phyloP scores from a whole-genome alignment of 192 early-diverging fungal genomes.

The Gigaspora rosea region DNA sequence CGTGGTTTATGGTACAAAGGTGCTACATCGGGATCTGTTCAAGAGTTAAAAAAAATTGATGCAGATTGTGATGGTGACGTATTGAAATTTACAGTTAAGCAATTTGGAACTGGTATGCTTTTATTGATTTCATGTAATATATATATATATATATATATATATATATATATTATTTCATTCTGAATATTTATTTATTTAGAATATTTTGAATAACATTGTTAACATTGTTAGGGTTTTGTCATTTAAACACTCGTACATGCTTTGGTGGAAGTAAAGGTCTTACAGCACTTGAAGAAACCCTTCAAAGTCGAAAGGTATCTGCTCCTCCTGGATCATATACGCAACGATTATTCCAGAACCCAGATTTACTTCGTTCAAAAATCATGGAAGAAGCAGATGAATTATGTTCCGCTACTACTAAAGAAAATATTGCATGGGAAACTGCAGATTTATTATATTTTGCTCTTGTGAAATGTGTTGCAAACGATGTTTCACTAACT shows the following conservation, averaged over 20 bases:
- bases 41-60: constrained; percentile 74
- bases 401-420: constrained; percentile 74
- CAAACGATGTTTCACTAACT: constrained; percentile 73
- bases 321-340: constrained; percentile 95
- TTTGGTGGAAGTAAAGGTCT: constrained; percentile 85
- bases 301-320: constrained; percentile 65
- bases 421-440: constrained; percentile 90
- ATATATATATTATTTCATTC: not conserved
- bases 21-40: constrained; percentile 91
- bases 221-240: constrained; percentile 80
- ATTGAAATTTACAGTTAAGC: constrained; percentile 83
- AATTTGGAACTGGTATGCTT: constrained; percentile 72
- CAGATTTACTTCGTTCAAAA: constrained; percentile 81
- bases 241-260: constrained; percentile 86
- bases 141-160: too few relatives aligned
- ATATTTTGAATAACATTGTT: not conserved
- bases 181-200: constrained; percentile 5
- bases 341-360: constrained; percentile 81
- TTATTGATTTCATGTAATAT: not conserved
- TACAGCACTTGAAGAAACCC: constrained; percentile 65
- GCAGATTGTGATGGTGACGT: constrained; percentile 92
- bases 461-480: constrained; percentile 83
- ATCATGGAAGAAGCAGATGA: constrained; percentile 96
- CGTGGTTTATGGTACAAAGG: constrained; percentile 98
- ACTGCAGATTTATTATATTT: constrained; percentile 97